Evolutionary conservation across 768 basidiomycete genomes (phyloP), one percentile per base, ranked within the genome.

Genomic region (Mycena indigotica): DNA sequence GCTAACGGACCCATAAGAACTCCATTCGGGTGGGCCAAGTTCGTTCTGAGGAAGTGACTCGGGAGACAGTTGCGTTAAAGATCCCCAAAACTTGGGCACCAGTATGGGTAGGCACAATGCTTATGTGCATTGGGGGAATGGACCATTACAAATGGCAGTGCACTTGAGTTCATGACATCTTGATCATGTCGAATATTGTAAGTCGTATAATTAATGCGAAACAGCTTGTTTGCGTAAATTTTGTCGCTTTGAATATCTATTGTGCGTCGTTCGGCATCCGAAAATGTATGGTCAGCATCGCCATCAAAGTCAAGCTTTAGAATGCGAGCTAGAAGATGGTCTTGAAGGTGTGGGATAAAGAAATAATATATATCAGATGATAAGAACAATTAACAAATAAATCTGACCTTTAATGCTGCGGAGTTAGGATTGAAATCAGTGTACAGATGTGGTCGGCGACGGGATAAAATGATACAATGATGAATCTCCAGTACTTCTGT

Each of bases 141-240:
- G n/a, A n/a, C n/a, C n/a, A n/a, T n/a, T n/a, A n/a, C n/a, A n/a
- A n/a, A n/a, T n/a, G n/a, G n/a, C n/a, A n/a, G n/a, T n/a, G n/a
- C n/a, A n/a, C n/a, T n/a, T n/a, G n/a, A n/a, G n/a, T n/a, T n/a
- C n/a, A n/a, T n/a, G n/a, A n/a, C n/a, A n/a, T 54, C 53, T 30
- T 54, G 23, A 24, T 56, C 46, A 1, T 74, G 61, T 5, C 69
- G 69, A 17, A 78, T 56, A 58, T 80, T 72, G 56, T 80, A 81
- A 0, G 75, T 75, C 0, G 77, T 75, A 55, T 74, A 75, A 62
- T 75, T 73, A 56, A 76, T 39, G 0, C 67, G 67, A 10, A 75
- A 16, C 15, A 64, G 57, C 41, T 63, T 66, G 57, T 72, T 69
- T 13, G 8, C 38, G 45, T 53, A 74, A 29, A 69, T 58, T 30